phyloP scores from a whole-genome alignment of 1,284 basidiomycete species.

The Afroboletus lepidellus region DNA sequence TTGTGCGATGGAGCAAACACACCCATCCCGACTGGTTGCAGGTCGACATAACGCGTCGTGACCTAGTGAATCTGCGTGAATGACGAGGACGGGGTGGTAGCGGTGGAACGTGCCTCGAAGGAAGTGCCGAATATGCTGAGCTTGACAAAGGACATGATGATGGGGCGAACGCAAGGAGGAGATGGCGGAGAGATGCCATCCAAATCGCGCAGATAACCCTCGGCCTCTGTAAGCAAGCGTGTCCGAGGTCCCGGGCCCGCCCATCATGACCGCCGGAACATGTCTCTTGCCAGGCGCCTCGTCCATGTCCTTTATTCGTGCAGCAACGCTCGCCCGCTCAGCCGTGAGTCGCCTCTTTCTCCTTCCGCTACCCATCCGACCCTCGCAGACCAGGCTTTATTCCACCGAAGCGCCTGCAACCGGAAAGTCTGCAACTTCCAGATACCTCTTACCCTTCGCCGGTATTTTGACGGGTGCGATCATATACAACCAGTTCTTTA shows the following conservation, averaged over 20 bases:
- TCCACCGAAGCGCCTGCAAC: conserved; percentile 45
- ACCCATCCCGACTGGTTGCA: conserved; percentile 99
- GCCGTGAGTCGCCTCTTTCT: conserved; percentile 35
- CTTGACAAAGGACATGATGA: conserved; percentile 88
- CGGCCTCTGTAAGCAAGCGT: conserved; percentile 14
- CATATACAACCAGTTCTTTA: conserved; percentile 24
- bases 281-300: too few species aligned
- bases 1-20: conserved; percentile 36
- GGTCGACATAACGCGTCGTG: conserved; percentile 97
- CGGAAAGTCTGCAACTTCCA: conserved; percentile 40
- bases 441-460: conserved; percentile 38
- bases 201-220: conserved; percentile 20
- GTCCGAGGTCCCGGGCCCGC: conserved; percentile 26
- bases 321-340: conserved; percentile 40
- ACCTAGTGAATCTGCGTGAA: conserved; percentile 59
- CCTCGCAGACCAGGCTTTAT: conserved; percentile 37
- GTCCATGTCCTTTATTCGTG: conserved; percentile 42
- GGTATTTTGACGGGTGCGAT: conserved; percentile 33
- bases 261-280: not conserved
- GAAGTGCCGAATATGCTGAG: conserved; percentile 98
- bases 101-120: conserved; percentile 64
- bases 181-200: conserved; percentile 20
- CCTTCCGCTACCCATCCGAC: not conserved
- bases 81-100: conserved; percentile 8
- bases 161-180: conserved; percentile 1